These are phyloP conservation scores for Termitomyces sp. DNA, from an alignment of 768 basidiomycete species.

Conservation along the genomic window DNA sequence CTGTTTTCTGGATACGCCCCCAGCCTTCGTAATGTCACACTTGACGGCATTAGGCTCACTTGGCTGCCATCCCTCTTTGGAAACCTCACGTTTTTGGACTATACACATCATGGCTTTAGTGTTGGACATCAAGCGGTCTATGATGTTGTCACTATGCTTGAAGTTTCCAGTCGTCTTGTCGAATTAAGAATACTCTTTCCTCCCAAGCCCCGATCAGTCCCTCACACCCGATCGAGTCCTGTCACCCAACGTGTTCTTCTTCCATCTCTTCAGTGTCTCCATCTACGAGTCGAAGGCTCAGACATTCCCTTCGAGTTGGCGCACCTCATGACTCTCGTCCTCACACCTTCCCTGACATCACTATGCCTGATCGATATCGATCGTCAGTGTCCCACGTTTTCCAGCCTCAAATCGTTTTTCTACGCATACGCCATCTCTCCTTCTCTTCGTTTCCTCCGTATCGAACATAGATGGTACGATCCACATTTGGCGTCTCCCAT, in stretches of 20 bases:
- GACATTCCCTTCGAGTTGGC: constrained; percentile 63
- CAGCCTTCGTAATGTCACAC: constrained; percentile 45
- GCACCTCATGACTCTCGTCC: constrained; percentile 46
- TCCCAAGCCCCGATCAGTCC: constrained; percentile 23
- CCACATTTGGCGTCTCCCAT: constrained; percentile 34
- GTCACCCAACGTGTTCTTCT: constrained; percentile 34
- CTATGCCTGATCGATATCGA: constrained; percentile 46
- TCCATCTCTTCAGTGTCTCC: constrained; percentile 43
- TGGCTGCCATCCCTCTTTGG: constrained; percentile 63
- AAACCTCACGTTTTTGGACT: constrained; percentile 63
- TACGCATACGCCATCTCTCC: constrained; percentile 38
- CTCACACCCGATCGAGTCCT: constrained; percentile 22
- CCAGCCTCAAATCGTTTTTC: constrained; percentile 45
- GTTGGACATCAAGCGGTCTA: constrained; percentile 49
- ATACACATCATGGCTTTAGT: constrained; percentile 70
- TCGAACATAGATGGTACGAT: constrained; percentile 49
- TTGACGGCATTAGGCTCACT: constrained; percentile 62
- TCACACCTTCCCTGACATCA: constrained; percentile 42
- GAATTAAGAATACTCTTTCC: constrained; percentile 58
- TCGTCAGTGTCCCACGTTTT: constrained; percentile 34
- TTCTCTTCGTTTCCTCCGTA: constrained; percentile 33
- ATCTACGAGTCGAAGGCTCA: constrained; percentile 45
- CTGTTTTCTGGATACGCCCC: constrained; percentile 65
- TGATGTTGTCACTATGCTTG: constrained; percentile 57
- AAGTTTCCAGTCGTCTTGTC: constrained; percentile 46